phyloP scores from a whole-genome alignment of 148 eudicot species.

The Simmondsia chinensis region DNA sequence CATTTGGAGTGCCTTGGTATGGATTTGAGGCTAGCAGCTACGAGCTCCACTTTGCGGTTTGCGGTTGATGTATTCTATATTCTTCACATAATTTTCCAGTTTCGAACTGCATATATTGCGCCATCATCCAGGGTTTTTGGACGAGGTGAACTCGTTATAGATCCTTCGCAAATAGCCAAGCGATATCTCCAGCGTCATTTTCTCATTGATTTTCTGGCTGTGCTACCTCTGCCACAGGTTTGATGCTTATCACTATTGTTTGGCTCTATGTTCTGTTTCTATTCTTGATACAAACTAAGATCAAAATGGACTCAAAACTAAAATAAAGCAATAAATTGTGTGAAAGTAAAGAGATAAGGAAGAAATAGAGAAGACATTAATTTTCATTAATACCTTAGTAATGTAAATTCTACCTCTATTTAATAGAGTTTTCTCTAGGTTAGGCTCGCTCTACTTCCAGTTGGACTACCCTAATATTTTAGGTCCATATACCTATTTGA shows the following conservation, averaged over 20 bases:
- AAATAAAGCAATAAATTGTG: too few relatives aligned
- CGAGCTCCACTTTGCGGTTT: constrained; percentile 68
- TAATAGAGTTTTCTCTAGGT: too few relatives aligned
- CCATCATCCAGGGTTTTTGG: constrained; percentile 98
- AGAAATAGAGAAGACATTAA: too few relatives aligned
- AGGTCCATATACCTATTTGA: too few relatives aligned
- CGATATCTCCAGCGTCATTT: constrained; percentile 68
- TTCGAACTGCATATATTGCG: constrained; percentile 94
- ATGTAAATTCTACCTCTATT: too few relatives aligned
- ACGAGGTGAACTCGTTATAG: constrained; percentile 97
- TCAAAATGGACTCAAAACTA: too few relatives aligned
- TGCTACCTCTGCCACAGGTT: constrained; percentile 98
- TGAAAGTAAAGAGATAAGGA: too few relatives aligned
- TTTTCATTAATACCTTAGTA: too few relatives aligned
- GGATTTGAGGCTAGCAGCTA: constrained; percentile 56
- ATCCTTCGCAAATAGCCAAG: constrained; percentile 75
- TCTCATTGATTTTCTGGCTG: constrained; percentile 71
- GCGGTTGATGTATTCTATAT: constrained; percentile 83
- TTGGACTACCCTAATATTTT: too few relatives aligned
- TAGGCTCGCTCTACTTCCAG: too few relatives aligned
- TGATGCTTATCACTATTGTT: neutral
- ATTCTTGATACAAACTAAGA: too few relatives aligned
- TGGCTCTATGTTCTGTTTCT: neutral
- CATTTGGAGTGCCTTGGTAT: constrained; percentile 48
- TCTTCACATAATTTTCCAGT: constrained; percentile 78